Evolutionary conservation across 116 monocot species (phyloP), one percentile per base, ranked within the genome.

Genomic region (Phalaenopsis hybrid): DNA sequence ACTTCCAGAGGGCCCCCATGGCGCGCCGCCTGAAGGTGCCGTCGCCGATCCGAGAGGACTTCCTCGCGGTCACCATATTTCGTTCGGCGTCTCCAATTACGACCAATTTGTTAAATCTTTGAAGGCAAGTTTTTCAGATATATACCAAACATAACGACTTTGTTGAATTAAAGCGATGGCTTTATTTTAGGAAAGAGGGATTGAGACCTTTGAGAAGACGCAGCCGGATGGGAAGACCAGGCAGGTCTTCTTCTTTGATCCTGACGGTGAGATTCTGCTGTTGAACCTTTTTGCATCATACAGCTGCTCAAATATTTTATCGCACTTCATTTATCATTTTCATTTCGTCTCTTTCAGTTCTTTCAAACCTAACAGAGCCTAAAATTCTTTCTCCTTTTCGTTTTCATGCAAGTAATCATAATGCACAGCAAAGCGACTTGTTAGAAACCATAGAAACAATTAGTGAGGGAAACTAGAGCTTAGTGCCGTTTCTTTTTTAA

Each of bases 181-280:
- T n/a, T 45, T 68, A 13, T 44, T 79, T 44, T 49, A 94, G 92
- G 92, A 92, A 68, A 88, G 81, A 81, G 95, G 91, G 73, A 89
- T 93, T 57, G 82, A 86, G 81, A 82, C 78, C 10, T 89, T 82
- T 78, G 91, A 93, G 91, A 85, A 83, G 80, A 86, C 83, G 23
- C 93, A 95, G 76, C 88, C 88, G 1, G 86, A 90, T 87, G 93
- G 95, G 46, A 91, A 86, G 82, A 93, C 95, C n/a, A 90, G 85
- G 78, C 95, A 95, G 79, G 86, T 88, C 55, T 95, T 95, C 95
- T 95, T 95, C 87, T 95, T 95, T 85, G 95, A 95, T 82, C 93
- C 93, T 31, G 95, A 95, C 52, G 95, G 95, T 95, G 59, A 83
- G 74, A 33, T 50, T 48, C 37, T 51, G 9, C 65, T 23, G 8